phyloP scores from a whole-genome alignment of 2,329 filamentous ascomycete species.

The Exophiala oligosperma region DNA sequence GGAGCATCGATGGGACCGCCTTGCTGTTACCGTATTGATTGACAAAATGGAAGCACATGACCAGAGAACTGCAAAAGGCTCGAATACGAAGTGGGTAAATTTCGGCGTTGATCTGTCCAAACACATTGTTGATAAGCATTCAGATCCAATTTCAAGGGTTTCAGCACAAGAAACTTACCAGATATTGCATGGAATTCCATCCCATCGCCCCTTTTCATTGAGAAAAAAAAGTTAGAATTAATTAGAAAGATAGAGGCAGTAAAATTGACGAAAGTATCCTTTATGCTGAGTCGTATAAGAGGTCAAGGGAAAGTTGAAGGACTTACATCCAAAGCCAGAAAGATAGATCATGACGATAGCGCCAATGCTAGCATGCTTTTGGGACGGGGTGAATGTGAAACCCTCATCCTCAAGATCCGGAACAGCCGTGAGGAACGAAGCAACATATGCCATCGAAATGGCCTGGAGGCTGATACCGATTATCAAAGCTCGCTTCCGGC shows the following conservation, averaged over 20 bases:
- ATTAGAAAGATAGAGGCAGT: no score
- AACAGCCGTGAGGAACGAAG: constrained; percentile 47
- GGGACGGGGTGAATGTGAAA: constrained; percentile 17
- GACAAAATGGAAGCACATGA: constrained; percentile 47
- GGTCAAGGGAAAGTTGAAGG: no score
- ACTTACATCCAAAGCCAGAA: constrained; percentile 41
- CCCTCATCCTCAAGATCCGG: constrained; percentile 33
- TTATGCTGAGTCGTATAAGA: no score
- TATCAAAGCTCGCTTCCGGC: constrained; percentile 62
- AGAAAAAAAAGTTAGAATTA: no score
- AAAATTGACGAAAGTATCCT: no score
- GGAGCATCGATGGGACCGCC: constrained; percentile 46
- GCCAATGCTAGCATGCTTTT: constrained; percentile 38
- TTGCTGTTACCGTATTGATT: constrained; percentile 36
- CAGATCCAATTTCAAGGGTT: neutral
- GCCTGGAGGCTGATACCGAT: constrained; percentile 51
- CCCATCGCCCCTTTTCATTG: constrained; percentile 39
- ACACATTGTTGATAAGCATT: neutral
- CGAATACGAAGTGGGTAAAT: constrained; percentile 47
- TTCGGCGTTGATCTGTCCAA: constrained; percentile 40
- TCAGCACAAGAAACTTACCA: constrained; percentile 22
- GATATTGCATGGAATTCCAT: constrained; percentile 49
- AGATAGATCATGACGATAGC: constrained; percentile 48
- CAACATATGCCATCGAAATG: constrained; percentile 57
- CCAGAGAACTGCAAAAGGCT: constrained; percentile 41